A percentile compares a stretch with the other conserved stretches of the same genome.
Evolutionary conservation across 371 early-diverging fungal species (phyloP).

Genomic region (Haplosporangium sp.): DNA sequence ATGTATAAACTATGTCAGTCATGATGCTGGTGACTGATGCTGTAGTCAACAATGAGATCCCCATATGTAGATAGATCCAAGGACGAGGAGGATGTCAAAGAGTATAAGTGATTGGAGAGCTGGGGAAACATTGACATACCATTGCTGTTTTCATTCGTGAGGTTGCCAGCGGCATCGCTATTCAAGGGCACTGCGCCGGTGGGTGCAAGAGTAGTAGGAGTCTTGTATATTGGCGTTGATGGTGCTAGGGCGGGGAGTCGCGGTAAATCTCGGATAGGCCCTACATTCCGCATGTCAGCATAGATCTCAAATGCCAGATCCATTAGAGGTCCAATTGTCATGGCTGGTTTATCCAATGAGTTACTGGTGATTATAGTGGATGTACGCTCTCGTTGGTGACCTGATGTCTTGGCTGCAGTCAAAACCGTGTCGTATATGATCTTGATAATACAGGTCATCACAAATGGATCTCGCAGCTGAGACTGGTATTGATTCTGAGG

Average conservation of each 20-base stretch:
- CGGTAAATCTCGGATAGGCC: conserved; percentile 32
- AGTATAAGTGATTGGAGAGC: conserved; percentile 5
- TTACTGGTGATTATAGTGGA: too few relatives aligned
- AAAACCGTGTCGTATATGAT: conserved; percentile 37
- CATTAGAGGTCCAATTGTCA: conserved; percentile 32
- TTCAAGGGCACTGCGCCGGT: neutral
- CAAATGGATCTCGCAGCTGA: conserved; percentile 43
- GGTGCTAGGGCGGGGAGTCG: conserved; percentile 12
- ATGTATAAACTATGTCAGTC: too few relatives aligned
- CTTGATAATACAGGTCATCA: conserved; percentile 43
- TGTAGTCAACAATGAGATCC: neutral
- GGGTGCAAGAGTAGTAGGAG: neutral
- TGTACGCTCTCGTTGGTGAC: neutral
- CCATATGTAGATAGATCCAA: conserved; percentile 12
- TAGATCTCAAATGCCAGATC: conserved; percentile 48
- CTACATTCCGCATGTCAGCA: conserved; percentile 41
- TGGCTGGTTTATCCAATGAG: neutral
- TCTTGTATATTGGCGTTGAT: neutral
- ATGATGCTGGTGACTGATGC: neutral
- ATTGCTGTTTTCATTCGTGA: neutral
- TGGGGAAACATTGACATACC: conserved; percentile 26
- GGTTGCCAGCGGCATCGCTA: too few relatives aligned
- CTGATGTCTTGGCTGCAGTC: conserved; percentile 1
- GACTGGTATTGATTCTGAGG: conserved; percentile 20
- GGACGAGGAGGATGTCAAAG: neutral